Evolutionary conservation across 1,284 basidiomycete genomes (phyloP), one percentile per base, ranked within the genome.

Genomic region (Cutaneotrichosporon cyanovorans): DNA sequence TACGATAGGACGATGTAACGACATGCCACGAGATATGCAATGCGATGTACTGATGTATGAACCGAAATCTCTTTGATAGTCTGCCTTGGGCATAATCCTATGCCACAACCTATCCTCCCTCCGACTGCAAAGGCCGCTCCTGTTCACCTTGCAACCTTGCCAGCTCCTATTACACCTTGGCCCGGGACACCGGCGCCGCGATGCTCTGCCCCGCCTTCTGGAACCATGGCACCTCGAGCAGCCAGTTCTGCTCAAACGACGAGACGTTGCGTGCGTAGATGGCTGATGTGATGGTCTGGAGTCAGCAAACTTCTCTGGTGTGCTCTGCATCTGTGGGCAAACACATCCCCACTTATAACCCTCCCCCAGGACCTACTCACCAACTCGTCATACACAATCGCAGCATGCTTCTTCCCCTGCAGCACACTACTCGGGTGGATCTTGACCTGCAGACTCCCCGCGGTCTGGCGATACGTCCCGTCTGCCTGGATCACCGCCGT

Each of bases 251-350:
- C 14, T 83, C 80, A 38, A 95, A 80, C 0, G 80, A 75, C 0
- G 87, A 90, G 6, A 91, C 89, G 21, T 84, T 85, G 4, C 89
- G 82, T 2, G 89, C 90, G 60, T 90, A 93, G 33, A 87, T 82
- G 42, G 83, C 80, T 34, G 80, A 84, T 19, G 90, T 95, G 63
- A 85, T 82, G 18, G 89, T 28, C 25, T 28, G 25, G 8, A 7
- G 25, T 28, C 25, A 28, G 25, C 25, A 77, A 28, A 12, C 25
- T 12, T 28, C 25, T 12, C 25, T 12, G 25, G 25, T 7, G 12
- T 28, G n/a, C n/a, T n/a, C n/a, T n/a, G n/a, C n/a, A n/a, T n/a
- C n/a, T n/a, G n/a, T n/a, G n/a, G n/a, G n/a, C n/a, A n/a, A n/a
- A n/a, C n/a, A n/a, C 31, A 9, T 11, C 8, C 16, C 18, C 20